phyloP scores from a whole-genome alignment of 192 early-diverging fungal genomes.

The Backusella tuberculispora region DNA sequence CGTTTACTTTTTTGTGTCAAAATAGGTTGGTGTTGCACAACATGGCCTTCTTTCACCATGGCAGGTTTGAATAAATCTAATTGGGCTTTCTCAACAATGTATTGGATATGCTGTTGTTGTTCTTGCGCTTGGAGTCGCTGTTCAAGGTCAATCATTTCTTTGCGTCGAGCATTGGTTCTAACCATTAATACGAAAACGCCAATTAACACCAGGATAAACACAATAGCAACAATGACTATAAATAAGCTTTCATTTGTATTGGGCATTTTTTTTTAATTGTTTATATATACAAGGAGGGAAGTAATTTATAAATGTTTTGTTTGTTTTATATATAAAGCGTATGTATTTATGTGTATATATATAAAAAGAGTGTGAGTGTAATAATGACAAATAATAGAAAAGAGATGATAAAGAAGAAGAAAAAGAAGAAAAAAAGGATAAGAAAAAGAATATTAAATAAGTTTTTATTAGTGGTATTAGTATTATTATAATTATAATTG shows the following conservation, averaged over 20 bases:
- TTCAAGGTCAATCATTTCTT: neutral
- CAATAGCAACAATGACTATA: conserved; percentile 14
- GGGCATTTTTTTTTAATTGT: conserved; percentile 14
- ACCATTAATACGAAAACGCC: conserved; percentile 1
- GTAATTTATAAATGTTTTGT: neutral
- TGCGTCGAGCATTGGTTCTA: neutral
- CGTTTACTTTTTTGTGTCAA: neutral
- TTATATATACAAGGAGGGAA: neutral
- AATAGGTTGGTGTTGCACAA: neutral
- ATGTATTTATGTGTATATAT: neutral
- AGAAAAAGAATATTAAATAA: neutral
- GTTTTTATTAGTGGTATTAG: neutral
- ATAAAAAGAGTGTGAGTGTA: neutral
- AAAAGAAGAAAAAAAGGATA: neutral
- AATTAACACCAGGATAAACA: conserved; percentile 5
- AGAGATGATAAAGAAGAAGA: neutral
- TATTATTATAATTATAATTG: conserved; percentile 1
- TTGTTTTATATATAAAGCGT: neutral
- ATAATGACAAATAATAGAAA: neutral
- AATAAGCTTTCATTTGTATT: conserved; percentile 11
- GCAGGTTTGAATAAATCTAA: conserved; percentile 6
- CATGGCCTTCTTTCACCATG: conserved; percentile 15
- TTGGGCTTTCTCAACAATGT: conserved; percentile 1
- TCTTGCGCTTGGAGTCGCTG: conserved; percentile 12
- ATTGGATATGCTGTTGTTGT: neutral